Percentiles rank a stretch among this genome's conserved stretches.
Evolutionary conservation across 148 eudicot genomes (phyloP).

Genomic region (Amaranthus cruentus): DNA sequence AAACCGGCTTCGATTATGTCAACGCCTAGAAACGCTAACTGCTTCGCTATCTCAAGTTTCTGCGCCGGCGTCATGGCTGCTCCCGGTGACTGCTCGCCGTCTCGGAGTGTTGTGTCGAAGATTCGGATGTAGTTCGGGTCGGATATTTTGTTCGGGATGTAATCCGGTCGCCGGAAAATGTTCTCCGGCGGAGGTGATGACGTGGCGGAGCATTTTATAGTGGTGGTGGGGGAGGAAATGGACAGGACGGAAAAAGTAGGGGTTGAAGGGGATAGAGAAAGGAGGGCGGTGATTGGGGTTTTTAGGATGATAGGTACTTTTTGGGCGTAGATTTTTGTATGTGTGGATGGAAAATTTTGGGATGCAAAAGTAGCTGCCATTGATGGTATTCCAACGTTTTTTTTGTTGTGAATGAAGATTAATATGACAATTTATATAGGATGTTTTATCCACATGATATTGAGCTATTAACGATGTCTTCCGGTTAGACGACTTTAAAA

Average conservation of each 20-base stretch:
- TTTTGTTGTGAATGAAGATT: too few species aligned
- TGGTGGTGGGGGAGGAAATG: too few species aligned
- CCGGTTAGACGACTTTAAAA: too few species aligned
- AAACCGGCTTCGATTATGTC: slow-evolving; percentile 94
- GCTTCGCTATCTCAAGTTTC: slow-evolving; percentile 82
- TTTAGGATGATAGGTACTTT: not conserved
- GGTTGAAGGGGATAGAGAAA: slow-evolving; percentile 13
- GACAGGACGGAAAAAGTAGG: slow-evolving; percentile 12
- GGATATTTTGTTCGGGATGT: slow-evolving; percentile 59
- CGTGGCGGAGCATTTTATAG: too few species aligned
- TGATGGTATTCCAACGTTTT: too few species aligned
- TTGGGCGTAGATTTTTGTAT: not conserved
- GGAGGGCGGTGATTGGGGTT: slow-evolving; percentile 18
- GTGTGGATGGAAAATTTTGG: not conserved
- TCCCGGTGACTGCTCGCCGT: slow-evolving; percentile 96
- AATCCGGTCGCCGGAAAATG: slow-evolving; percentile 41
- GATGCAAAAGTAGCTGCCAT: too few species aligned
- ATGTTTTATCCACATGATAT: too few species aligned
- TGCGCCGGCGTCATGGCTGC: slow-evolving; percentile 84
- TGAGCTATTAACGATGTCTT: too few species aligned
- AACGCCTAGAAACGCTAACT: slow-evolving; percentile 67
- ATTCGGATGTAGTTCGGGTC: slow-evolving; percentile 72
- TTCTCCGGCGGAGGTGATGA: too few species aligned
- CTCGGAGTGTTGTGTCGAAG: slow-evolving; percentile 90
- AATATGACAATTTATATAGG: too few species aligned